Percentiles rank a stretch among this genome's conserved stretches.
Conservation (phyloP, 169 alveolate genomes). For the Perkinsus marinus region DNA sequence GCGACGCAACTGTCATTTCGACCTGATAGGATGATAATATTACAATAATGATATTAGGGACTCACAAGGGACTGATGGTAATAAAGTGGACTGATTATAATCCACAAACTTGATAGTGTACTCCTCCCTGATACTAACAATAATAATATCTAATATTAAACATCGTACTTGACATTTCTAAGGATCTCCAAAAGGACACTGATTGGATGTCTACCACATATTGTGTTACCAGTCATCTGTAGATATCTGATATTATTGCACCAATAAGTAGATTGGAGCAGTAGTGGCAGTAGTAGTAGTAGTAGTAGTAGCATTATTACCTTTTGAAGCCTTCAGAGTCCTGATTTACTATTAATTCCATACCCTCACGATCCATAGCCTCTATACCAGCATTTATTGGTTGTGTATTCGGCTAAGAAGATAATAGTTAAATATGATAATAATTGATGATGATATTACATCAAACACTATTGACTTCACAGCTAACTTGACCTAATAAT, state of each 20-base stretch:
- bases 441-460: neutral
- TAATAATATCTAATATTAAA: no score
- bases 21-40: neutral
- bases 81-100: neutral
- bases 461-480: neutral
- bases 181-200: neutral
- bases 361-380: neutral
- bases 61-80: neutral
- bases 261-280: neutral
- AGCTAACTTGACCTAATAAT: neutral
- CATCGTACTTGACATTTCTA: neutral
- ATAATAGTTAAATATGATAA: neutral
- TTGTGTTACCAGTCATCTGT: neutral
- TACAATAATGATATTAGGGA: neutral
- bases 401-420: neutral
- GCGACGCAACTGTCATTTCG: neutral
- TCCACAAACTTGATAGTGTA: neutral
- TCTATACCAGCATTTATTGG: neutral
- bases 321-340: neutral
- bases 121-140: neutral
- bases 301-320: neutral
- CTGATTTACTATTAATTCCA: neutral
- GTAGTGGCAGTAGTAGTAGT: no score
- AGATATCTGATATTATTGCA: neutral
- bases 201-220: constrained; percentile 3